phyloP scores from a whole-genome alignment of 1,284 basidiomycete genomes.

The Rhodotorula sp. region DNA sequence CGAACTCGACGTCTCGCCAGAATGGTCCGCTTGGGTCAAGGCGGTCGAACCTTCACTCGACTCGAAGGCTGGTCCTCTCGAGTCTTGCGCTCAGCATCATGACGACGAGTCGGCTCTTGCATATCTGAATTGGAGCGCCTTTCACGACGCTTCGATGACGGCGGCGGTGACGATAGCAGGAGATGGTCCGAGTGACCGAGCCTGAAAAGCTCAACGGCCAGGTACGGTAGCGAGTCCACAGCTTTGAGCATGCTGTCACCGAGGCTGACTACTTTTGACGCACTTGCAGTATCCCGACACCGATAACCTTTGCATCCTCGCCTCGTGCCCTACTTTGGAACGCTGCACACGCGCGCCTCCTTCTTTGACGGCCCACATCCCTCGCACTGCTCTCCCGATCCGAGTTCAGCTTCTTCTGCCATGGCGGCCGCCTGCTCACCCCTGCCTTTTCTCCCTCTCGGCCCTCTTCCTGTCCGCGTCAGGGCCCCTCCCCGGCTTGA shows the following conservation, averaged over 20 bases:
- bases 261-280: background rate
- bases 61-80: background rate
- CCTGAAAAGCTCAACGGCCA: background rate
- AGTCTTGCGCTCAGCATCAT: background rate
- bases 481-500: background rate
- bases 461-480: background rate
- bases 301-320: conserved; percentile 1
- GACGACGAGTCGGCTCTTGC: conserved; percentile 15
- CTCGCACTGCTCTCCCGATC: conserved; percentile 5
- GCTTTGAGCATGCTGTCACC: too few relatives aligned
- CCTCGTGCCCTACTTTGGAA: background rate
- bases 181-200: too few relatives aligned
- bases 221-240: background rate
- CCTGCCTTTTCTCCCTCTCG: too few relatives aligned
- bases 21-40: conserved; percentile 29
- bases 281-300: conserved; percentile 11
- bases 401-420: background rate
- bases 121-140: conserved; percentile 16
- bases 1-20: conserved; percentile 15
- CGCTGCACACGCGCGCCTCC: background rate
- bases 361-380: background rate
- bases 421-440: too few relatives aligned
- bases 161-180: too few relatives aligned
- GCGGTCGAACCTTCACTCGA: background rate
- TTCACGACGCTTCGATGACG: conserved; percentile 8